Evolutionary conservation across 495 filamentous ascomycete species (phyloP).

Genomic region (Recurvomyces mirabilis): DNA sequence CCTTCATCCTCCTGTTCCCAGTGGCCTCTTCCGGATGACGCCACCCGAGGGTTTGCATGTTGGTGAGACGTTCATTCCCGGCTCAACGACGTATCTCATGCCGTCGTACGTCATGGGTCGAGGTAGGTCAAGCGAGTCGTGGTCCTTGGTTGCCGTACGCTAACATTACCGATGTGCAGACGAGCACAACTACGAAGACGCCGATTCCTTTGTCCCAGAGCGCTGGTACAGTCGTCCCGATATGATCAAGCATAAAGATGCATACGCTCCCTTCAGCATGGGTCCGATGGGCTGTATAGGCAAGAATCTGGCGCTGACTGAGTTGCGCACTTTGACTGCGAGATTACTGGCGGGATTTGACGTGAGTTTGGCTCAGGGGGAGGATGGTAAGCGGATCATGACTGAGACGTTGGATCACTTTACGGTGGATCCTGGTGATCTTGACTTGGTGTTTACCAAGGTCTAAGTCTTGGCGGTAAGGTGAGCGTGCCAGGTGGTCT

Average conservation of each 20-base stretch:
- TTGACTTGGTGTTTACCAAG: conserved; percentile 15
- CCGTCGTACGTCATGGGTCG: conserved; percentile 39
- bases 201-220: conserved; percentile 43
- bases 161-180: conserved; percentile 15
- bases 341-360: conserved; percentile 36
- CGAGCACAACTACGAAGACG: conserved; percentile 25
- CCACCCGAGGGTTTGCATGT: conserved; percentile 38
- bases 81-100: conserved; percentile 32
- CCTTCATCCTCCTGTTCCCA: conserved; percentile 40
- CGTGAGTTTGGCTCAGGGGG: conserved; percentile 33
- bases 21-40: conserved; percentile 35
- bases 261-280: conserved; percentile 41
- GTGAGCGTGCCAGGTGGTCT: neutral
- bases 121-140: conserved; percentile 17
- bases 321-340: conserved; percentile 37
- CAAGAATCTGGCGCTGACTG: conserved; percentile 40
- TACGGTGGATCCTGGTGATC: conserved; percentile 28
- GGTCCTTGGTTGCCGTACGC: neutral
- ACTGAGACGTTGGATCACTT: conserved; percentile 36
- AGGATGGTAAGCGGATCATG: conserved; percentile 30
- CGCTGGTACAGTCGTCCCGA: conserved; percentile 40
- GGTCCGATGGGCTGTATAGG: conserved; percentile 39
- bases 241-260: conserved; percentile 35
- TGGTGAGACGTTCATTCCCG: conserved; percentile 38
- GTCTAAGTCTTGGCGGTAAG: too few species aligned